Conservation (phyloP, 2,329 filamentous ascomycete genomes). For the Clathrospora elynae region DNA sequence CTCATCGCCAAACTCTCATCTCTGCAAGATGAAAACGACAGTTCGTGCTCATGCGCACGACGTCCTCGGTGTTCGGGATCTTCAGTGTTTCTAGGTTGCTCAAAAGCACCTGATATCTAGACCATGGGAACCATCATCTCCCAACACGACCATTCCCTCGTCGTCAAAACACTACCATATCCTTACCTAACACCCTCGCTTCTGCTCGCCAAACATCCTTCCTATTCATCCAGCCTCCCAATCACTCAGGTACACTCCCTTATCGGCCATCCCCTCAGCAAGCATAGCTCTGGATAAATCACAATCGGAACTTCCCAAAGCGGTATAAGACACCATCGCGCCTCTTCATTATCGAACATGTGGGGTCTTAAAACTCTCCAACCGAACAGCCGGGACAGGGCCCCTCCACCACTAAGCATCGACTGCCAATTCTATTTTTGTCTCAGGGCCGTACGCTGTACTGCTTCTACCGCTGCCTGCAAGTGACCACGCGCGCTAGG, state of each 20-base stretch:
- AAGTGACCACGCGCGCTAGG: no score
- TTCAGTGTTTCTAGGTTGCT: no score
- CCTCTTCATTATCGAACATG: conserved; percentile 28
- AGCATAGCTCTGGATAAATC: conserved; percentile 32
- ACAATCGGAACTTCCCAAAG: conserved; percentile 14
- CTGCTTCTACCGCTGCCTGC: conserved; percentile 10
- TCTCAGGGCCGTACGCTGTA: conserved; percentile 12
- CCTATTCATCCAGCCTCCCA: conserved; percentile 14
- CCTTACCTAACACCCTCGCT: conserved; percentile 22
- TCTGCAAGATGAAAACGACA: no score
- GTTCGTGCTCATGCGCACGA: no score
- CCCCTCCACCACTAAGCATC: conserved; percentile 22
- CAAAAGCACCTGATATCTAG: no score
- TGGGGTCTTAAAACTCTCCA: conserved; percentile 29
- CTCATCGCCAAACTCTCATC: neutral
- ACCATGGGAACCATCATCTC: no score
- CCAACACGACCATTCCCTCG: conserved; percentile 8
- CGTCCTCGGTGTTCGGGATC: no score
- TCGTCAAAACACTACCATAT: conserved; percentile 16
- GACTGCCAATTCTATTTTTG: conserved; percentile 26
- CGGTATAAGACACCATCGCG: conserved; percentile 18
- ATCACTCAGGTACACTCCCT: conserved; percentile 17
- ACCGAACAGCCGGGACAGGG: conserved; percentile 36
- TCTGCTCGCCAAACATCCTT: conserved; percentile 13
- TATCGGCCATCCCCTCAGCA: conserved; percentile 13